phyloP scores from a whole-genome alignment of 176 grass and related monocot species.

The Phoenix roebelenii region DNA sequence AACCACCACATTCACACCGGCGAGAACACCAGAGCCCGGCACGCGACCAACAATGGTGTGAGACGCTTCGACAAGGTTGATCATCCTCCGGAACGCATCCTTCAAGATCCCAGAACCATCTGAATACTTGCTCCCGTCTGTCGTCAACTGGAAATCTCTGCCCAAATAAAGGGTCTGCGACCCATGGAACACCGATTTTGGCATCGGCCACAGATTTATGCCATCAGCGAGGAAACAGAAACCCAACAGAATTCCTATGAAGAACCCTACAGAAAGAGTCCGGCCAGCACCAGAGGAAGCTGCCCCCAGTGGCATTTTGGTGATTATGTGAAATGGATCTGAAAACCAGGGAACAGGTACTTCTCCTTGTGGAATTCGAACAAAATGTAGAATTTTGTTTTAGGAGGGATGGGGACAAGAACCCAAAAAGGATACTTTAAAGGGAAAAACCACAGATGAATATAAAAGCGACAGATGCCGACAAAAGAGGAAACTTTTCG shows the following conservation, averaged over 20 bases:
- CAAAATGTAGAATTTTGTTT: too few species aligned
- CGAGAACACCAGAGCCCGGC: slow-evolving; percentile 31
- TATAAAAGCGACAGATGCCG: too few species aligned
- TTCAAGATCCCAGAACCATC: slow-evolving; percentile 65
- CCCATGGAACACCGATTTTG: slow-evolving; percentile 41
- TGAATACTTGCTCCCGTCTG: slow-evolving; percentile 45
- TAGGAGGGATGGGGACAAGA: too few species aligned
- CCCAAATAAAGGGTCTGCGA: slow-evolving; percentile 51
- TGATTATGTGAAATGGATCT: too few species aligned
- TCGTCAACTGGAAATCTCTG: slow-evolving; percentile 53
- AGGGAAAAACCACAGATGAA: too few species aligned
- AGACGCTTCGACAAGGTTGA: slow-evolving; percentile 41
- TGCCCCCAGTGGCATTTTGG: neutral
- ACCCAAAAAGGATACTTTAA: too few species aligned
- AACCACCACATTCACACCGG: slow-evolving; percentile 49
- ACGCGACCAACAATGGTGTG: slow-evolving; percentile 31
- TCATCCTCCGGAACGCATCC: slow-evolving; percentile 67
- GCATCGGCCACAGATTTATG: slow-evolving; percentile 86
- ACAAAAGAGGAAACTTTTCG: too few species aligned
- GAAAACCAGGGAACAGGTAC: too few species aligned
- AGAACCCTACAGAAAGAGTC: slow-evolving; percentile 28
- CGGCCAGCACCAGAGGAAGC: neutral
- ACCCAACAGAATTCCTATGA: slow-evolving; percentile 34
- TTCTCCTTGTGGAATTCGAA: too few species aligned
- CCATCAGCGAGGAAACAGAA: slow-evolving; percentile 28